These are phyloP conservation scores for Pistacia atlantica DNA, from an alignment of 345 rosid genomes.

Conservation along the genomic window DNA sequence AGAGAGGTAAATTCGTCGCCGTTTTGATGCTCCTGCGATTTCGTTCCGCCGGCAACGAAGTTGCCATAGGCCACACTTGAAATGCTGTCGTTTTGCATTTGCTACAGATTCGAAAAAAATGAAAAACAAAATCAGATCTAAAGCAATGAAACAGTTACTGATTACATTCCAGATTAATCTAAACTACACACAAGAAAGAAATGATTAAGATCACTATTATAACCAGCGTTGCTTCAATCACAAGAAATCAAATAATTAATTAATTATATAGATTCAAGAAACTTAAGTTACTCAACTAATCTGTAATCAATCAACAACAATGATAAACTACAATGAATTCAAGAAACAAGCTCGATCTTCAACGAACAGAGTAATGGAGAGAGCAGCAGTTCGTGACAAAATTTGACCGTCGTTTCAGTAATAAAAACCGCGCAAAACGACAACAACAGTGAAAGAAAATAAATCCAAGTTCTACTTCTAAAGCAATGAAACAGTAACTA, in stretches of 20 bases:
- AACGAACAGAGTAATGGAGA: not conserved
- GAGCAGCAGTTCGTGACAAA: not conserved
- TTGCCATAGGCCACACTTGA: slow-evolving; percentile 22
- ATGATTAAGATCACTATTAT: not conserved
- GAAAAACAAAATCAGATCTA: slow-evolving; percentile 15
- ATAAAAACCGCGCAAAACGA: not conserved
- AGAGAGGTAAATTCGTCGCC: slow-evolving; percentile 25
- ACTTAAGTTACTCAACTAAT: too few species aligned
- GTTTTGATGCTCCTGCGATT: slow-evolving; percentile 18
- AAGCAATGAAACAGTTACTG: slow-evolving; percentile 4
- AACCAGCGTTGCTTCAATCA: not conserved
- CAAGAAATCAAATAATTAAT: not conserved
- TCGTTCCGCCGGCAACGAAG: not conserved
- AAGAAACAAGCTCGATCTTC: slow-evolving; percentile 9
- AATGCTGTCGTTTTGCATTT: slow-evolving; percentile 33
- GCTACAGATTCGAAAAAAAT: not conserved
- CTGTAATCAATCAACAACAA: slow-evolving; percentile 2
- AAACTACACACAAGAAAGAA: not conserved
- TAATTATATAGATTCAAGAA: not conserved
- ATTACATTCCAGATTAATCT: not conserved
- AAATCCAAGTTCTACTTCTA: too few species aligned
- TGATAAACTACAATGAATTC: not conserved
- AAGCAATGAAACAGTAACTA: too few species aligned
- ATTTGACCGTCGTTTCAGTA: not conserved
- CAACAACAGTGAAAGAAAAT: not conserved